Percentiles rank a stretch among this genome's conserved stretches.
phyloP scores from a whole-genome alignment of 2,329 filamentous ascomycete species.

The Albophoma yamanashiensis region DNA sequence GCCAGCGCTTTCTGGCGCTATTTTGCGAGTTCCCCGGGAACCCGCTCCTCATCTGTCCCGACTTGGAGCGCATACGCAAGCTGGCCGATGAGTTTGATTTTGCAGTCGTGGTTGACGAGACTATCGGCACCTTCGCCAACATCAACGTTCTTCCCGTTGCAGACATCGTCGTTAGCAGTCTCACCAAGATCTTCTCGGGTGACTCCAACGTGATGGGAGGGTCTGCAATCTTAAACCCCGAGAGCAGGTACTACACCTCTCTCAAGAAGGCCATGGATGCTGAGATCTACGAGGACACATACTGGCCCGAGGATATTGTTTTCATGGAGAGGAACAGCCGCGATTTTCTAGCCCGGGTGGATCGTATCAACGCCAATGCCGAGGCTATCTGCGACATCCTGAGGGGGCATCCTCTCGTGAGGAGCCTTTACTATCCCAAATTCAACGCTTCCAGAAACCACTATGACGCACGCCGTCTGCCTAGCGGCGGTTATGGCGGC shows the following conservation, averaged over 20 bases:
- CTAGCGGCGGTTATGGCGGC: conserved; percentile 77
- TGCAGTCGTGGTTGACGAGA: conserved; percentile 87
- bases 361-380: conserved; percentile 75
- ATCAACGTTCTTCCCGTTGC: conserved; percentile 83
- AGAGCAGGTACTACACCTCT: conserved; percentile 55
- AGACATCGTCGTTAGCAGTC: conserved; percentile 85
- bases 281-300: conserved; percentile 69
- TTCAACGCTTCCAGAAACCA: conserved; percentile 55
- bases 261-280: conserved; percentile 56
- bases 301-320: conserved; percentile 88
- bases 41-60: conserved; percentile 74
- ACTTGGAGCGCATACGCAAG: conserved; percentile 68
- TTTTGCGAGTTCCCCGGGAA: conserved; percentile 97
- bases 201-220: conserved; percentile 99
- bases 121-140: conserved; percentile 92
- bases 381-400: conserved; percentile 73
- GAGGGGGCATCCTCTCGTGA: conserved; percentile 49
- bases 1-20: conserved; percentile 69
- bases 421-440: conserved; percentile 80
- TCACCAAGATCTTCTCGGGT: conserved; percentile 95
- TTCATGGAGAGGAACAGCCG: conserved; percentile 96
- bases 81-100: conserved; percentile 82
- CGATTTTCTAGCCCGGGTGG: conserved; percentile 75
- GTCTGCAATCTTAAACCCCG: conserved; percentile 53
- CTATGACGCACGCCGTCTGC: conserved; percentile 70